Percentiles rank a stretch among this genome's conserved stretches.
Conservation (phyloP, 2,329 filamentous ascomycete genomes). For the Fusarium sp. region DNA sequence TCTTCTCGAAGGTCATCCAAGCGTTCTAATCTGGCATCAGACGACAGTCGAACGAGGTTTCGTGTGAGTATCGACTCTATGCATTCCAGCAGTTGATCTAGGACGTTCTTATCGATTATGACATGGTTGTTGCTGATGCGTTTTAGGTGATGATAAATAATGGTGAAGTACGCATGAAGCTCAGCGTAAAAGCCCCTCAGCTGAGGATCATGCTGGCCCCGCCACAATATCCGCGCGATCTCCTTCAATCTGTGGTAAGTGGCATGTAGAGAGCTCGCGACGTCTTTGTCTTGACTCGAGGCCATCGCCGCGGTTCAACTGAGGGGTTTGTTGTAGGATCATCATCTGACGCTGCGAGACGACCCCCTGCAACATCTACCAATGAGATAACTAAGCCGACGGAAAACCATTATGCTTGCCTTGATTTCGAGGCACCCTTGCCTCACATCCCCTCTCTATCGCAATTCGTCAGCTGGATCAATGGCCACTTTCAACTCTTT, state of each 20-base stretch:
- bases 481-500: neutral
- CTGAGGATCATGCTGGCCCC: neutral
- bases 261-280: neutral
- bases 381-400: neutral
- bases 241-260: conserved; percentile 1
- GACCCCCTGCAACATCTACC: neutral
- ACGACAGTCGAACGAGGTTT: neutral
- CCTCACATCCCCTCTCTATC: neutral
- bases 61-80: neutral
- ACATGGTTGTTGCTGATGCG: neutral
- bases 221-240: neutral
- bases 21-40: neutral
- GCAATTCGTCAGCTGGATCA: neutral
- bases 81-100: neutral
- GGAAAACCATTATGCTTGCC: neutral
- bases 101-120: neutral
- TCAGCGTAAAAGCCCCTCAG: neutral
- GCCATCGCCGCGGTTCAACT: neutral
- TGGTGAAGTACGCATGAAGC: conserved; percentile 3
- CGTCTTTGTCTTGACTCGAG: neutral
- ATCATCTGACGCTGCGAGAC: neutral
- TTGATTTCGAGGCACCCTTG: neutral
- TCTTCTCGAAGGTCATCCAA: neutral
- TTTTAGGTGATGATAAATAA: conserved; percentile 1
- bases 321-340: neutral